Evolutionary conservation across 2,329 filamentous ascomycete genomes (phyloP), one percentile per base, ranked within the genome.

Genomic region (Huntiella omanensis): DNA sequence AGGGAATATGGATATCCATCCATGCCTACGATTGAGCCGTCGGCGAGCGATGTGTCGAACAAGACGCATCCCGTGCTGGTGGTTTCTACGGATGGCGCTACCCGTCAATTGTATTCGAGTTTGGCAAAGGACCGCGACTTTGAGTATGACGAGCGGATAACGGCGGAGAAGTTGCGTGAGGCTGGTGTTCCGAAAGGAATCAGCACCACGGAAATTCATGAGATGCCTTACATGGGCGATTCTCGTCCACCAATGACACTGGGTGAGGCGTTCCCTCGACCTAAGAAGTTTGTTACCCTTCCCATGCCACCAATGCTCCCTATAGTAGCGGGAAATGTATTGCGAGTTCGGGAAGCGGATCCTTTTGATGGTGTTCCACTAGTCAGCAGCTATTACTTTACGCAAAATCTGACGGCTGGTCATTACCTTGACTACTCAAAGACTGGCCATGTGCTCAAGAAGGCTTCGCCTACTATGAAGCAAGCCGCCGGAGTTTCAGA

Each of bases 81-180:
- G 1, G 66, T 93, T 1, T 79, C 77, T 53, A 85, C 83, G 46
- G 81, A 77, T 53, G 81, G 81, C 36, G 76, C 79, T 1, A 76
- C 77, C 40, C 71, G 82, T 33, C 82, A 88, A 50, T 66, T 95
- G 3, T 95, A 91, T 59, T 93, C 88, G 3, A 93, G 87, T 59
- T 66, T 94, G 43, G 83, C 62, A 6, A 40, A 56, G 11, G 55
- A 60, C 2, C 49, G 56, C 8, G 55, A 59, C 17, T 50, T 50
- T 17, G 48, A 50, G 36, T 41, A 47, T 28, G 43, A 46, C 42
- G 49, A 62, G 60, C 34, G 38, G 10, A 38, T 55, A 34, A 55
- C 60, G 34, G 56, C 40, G 53, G 22, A 38, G 41, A 64, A 70
- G 8, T 62, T 85, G 7, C 69, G 73, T 44, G 80, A 84, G 55